Base-by-base conservation (phyloP, 106 monocot genomes). In the Chionographis japonica region DNA sequence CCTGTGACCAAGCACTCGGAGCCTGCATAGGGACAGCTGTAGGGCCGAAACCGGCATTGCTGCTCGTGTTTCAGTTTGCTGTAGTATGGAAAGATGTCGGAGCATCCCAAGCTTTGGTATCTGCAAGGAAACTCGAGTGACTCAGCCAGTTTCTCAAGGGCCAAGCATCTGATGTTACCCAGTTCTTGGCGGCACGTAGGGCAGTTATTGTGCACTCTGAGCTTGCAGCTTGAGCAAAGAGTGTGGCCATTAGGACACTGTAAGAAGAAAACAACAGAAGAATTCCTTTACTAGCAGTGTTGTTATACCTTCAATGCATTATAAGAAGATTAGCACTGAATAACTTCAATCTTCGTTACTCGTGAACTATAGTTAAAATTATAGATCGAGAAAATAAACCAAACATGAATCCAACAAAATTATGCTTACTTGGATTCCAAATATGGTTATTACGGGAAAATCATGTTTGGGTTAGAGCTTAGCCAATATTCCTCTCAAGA, bases 111-210 rank as follows among this genome's bases (percentile, higher is more conserved):
- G 68, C 41, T 40, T 10, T 68, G 54, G 20, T 68, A 56, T 68
- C 17, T 55, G 40, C 68, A 68, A 3, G 68, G 55, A 40, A 68
- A 56, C 39, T 68, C 68, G 1, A 68, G 68, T 2, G 56, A 68
- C 17, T 68, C 68, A 4, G 68, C 68, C 37, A 68, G 56, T 53
- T 68, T 68, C 40, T 68, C 68, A 54, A 68, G 68, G 56, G 68
- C 68, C 40, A 68, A 56, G 68, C 68, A 56, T 68, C 68, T 55
- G 39, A 56, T 68, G 52, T 68, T 68, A 4, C 68, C 68, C 56
- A 68, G 10, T 56, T 68, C 68, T 54, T 56, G 68, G 17, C 55
- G 14, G 39, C 68, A 56, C 18, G 68, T 68, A 37, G 68, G 68
- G 40, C 56, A 68, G 18, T 55, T 39, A 68, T 68, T 68, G 8